Evolutionary conservation across 768 basidiomycete genomes (phyloP).

Genomic region (Naganishia vaughanmartiniae): DNA sequence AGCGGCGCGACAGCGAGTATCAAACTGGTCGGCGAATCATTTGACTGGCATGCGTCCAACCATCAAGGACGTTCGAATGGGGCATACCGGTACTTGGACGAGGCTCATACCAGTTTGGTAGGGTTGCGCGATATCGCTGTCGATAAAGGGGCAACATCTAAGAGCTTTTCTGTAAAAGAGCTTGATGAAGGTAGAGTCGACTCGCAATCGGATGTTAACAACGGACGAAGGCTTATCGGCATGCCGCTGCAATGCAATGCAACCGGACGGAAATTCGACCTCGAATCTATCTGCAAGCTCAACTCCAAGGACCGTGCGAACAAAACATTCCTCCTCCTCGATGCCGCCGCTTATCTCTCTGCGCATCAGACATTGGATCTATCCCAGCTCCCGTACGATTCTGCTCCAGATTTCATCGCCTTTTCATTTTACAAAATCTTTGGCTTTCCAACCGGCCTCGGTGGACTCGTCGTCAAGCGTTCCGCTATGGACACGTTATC

Average conservation of each 20-base stretch:
- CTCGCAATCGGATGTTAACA: not conserved
- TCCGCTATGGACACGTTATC: not conserved
- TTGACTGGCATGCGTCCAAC: slow-evolving; percentile 27
- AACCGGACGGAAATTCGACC: slow-evolving; percentile 30
- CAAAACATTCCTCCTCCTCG: slow-evolving; percentile 34
- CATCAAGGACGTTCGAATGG: not conserved
- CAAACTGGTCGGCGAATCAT: slow-evolving; percentile 36
- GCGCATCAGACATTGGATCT: slow-evolving; percentile 35
- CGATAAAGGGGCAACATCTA: not conserved
- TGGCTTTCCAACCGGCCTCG: slow-evolving; percentile 43
- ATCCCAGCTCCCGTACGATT: slow-evolving; percentile 8
- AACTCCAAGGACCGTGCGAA: slow-evolving; percentile 1
- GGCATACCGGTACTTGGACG: slow-evolving; percentile 24
- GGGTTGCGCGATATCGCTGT: slow-evolving; percentile 31
- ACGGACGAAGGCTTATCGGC: slow-evolving; percentile 29
- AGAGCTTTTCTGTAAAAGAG: slow-evolving; percentile 9
- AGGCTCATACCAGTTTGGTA: slow-evolving; percentile 34
- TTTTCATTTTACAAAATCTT: slow-evolving; percentile 43
- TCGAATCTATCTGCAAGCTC: not conserved
- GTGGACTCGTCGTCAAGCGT: slow-evolving; percentile 38
- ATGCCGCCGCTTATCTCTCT: slow-evolving; percentile 39
- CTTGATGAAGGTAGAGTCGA: slow-evolving; percentile 5
- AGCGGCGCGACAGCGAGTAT: slow-evolving; percentile 37
- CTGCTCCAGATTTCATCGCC: slow-evolving; percentile 39
- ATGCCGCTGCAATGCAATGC: slow-evolving; percentile 43